Percentiles rank a stretch among this genome's conserved stretches.
Conservation (phyloP, 768 basidiomycete genomes). For the Coprinopsis sp. region DNA sequence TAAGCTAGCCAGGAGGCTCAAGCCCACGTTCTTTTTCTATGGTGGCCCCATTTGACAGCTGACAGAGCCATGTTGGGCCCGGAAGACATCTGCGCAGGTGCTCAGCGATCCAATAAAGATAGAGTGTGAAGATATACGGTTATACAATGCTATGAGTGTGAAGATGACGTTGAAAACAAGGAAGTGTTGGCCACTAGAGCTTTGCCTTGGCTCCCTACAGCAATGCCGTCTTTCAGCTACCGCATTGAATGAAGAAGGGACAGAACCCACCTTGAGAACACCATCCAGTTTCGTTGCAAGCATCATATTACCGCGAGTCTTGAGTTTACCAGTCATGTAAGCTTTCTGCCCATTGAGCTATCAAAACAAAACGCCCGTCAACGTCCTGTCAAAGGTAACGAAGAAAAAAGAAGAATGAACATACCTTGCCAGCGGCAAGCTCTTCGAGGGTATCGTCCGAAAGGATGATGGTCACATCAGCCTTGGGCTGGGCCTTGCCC, state of each 20-base stretch:
- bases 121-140: too few relatives aligned
- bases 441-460: slow-evolving; percentile 71
- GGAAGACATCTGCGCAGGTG: too few relatives aligned
- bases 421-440: slow-evolving; percentile 69
- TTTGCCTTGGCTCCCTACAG: slow-evolving; percentile 7
- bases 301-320: slow-evolving; percentile 92
- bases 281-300: slow-evolving; percentile 86
- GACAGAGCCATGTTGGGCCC: too few relatives aligned
- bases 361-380: neutral
- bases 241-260: neutral
- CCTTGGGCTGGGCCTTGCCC: slow-evolving; percentile 66
- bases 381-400: neutral
- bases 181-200: too few relatives aligned
- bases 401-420: slow-evolving; percentile 9
- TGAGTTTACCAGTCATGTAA: slow-evolving; percentile 93
- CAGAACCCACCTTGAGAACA: slow-evolving; percentile 64
- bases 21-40: too few relatives aligned
- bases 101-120: too few relatives aligned
- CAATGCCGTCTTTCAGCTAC: neutral
- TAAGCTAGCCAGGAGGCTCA: too few relatives aligned
- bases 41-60: too few relatives aligned
- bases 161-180: too few relatives aligned
- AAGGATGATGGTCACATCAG: slow-evolving; percentile 79
- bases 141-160: too few relatives aligned
- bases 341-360: slow-evolving; percentile 90